Percentiles rank a stretch among this genome's conserved stretches.
Conservation (phyloP, 305 asterid species). For the Vinca major region DNA sequence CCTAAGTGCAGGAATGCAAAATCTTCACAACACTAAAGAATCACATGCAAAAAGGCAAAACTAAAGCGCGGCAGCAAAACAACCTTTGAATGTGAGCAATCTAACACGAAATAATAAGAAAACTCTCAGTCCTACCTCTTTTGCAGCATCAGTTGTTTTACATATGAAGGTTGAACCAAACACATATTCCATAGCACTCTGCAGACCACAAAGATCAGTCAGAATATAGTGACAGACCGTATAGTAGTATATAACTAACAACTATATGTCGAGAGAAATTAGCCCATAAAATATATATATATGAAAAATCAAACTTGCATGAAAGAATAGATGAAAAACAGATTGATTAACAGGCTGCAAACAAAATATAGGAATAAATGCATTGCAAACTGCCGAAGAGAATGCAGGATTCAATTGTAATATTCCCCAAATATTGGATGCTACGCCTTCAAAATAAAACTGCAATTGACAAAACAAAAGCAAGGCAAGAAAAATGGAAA, state of each 20-base stretch:
- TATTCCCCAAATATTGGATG: neutral
- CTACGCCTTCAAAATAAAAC: neutral
- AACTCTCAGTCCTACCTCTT: slow-evolving; percentile 47
- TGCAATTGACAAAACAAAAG: neutral
- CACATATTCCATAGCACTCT: slow-evolving; percentile 89
- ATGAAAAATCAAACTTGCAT: neutral
- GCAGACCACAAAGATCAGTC: slow-evolving; percentile 26
- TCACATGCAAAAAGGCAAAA: neutral
- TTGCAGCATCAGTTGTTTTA: slow-evolving; percentile 71
- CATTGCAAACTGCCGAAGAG: neutral
- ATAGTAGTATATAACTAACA: neutral
- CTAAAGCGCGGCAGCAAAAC: neutral
- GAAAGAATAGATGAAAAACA: neutral
- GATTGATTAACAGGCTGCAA: neutral
- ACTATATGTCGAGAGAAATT: neutral
- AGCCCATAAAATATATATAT: neutral
- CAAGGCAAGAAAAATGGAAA: slow-evolving; percentile 3
- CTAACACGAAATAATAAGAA: neutral
- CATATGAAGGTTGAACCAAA: slow-evolving; percentile 96
- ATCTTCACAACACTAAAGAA: neutral
- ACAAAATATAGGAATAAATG: too few relatives aligned
- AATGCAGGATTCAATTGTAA: neutral
- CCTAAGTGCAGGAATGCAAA: neutral
- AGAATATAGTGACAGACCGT: slow-evolving; percentile 16
- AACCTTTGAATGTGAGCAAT: neutral